phyloP scores from a whole-genome alignment of 2,329 filamentous ascomycete genomes.

The Aspergillus carbonarius region DNA sequence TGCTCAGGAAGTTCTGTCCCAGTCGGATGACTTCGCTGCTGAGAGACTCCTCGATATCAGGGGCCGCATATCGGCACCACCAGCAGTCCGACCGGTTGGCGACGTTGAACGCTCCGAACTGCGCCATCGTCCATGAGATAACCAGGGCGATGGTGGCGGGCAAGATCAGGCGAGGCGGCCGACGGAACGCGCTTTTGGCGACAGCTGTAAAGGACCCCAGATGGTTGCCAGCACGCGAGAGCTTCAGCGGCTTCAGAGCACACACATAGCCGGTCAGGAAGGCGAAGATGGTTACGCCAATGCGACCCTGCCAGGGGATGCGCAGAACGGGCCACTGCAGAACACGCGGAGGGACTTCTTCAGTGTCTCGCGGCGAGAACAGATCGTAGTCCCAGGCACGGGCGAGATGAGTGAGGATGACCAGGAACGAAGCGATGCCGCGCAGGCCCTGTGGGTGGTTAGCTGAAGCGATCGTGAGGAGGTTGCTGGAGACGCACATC shows the following conservation, averaged over 20 bases:
- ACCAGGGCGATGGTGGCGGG: constrained; percentile 54
- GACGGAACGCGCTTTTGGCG: constrained; percentile 55
- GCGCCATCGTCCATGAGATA: constrained; percentile 52
- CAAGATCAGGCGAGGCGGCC: constrained; percentile 53
- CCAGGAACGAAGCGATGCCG: constrained; percentile 54
- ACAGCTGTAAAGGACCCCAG: constrained; percentile 48
- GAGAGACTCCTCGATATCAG: constrained; percentile 45
- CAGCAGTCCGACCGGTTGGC: constrained; percentile 50
- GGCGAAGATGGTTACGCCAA: constrained; percentile 57
- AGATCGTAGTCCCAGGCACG: constrained; percentile 54
- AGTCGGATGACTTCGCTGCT: constrained; percentile 47
- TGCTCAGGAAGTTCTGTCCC: constrained; percentile 47
- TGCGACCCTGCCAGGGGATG: constrained; percentile 56
- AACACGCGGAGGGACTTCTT: constrained; percentile 44
- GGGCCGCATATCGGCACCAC: constrained; percentile 54
- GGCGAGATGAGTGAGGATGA: constrained; percentile 54
- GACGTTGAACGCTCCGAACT: constrained; percentile 50
- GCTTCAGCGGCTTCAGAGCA: constrained; percentile 55
- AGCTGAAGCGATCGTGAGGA: background rate
- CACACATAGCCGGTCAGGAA: constrained; percentile 59
- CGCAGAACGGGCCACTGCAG: constrained; percentile 55
- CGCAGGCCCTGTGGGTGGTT: constrained; percentile 47
- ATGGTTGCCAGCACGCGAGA: constrained; percentile 48
- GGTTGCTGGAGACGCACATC: constrained; percentile 48
- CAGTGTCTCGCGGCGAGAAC: constrained; percentile 49